Conservation (phyloP, 148 eudicot species). For the Camellia lanceoleosa region DNA sequence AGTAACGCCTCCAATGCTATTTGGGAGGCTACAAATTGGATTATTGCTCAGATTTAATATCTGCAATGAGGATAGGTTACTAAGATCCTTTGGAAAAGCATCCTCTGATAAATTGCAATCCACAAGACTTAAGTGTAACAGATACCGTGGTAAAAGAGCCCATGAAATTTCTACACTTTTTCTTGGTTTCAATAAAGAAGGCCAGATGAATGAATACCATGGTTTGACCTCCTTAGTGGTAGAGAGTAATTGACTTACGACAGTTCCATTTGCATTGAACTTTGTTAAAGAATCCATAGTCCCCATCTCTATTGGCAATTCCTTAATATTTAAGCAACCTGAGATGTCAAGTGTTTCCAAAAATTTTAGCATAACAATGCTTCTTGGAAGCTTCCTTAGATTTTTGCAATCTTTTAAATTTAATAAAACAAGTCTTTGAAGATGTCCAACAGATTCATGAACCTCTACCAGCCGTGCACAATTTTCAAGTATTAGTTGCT, state of each 20-base stretch:
- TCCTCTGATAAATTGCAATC: neutral
- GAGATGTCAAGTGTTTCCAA: neutral
- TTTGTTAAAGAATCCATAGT: neutral
- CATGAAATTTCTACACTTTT: neutral
- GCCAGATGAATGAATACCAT: neutral
- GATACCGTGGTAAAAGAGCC: neutral
- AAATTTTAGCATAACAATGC: neutral
- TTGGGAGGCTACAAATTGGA: neutral
- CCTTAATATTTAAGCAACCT: neutral
- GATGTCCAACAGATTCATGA: neutral
- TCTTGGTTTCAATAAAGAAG: neutral
- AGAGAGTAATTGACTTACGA: too few relatives aligned
- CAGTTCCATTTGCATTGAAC: neutral
- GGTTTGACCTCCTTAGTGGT: neutral
- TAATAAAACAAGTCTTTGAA: neutral
- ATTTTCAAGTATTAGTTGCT: neutral
- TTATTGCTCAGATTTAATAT: neutral
- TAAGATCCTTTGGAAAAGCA: neutral
- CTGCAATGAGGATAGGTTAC: neutral
- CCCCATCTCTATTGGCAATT: neutral
- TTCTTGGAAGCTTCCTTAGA: neutral
- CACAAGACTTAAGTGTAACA: neutral
- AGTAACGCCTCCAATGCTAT: neutral
- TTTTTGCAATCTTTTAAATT: neutral
- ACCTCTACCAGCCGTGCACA: neutral